phyloP scores from a whole-genome alignment of 2,329 filamentous ascomycete genomes.

The Cladophialophora chaetospira region DNA sequence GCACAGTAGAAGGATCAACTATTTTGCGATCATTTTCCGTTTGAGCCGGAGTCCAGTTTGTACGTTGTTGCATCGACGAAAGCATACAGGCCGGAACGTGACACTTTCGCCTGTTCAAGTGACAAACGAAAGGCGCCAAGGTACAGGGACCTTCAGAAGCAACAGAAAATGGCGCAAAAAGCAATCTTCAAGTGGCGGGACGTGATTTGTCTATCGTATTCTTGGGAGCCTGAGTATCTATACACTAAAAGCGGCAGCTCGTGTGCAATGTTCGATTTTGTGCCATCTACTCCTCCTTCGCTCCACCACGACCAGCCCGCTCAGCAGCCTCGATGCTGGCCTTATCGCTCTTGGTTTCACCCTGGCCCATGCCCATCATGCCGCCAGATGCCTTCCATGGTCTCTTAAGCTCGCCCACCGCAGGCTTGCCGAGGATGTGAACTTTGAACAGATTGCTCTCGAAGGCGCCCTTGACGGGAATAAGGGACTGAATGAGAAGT shows the following conservation, averaged over 20 bases:
- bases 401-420: slow-evolving; percentile 86
- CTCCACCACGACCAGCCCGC: slow-evolving; percentile 53
- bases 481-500: slow-evolving; percentile 96
- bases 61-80: slow-evolving; percentile 2
- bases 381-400: slow-evolving; percentile 88
- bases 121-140: background rate
- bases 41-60: slow-evolving; percentile 15
- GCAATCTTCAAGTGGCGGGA: background rate
- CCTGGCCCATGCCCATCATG: slow-evolving; percentile 72
- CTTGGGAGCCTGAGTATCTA: slow-evolving; percentile 6
- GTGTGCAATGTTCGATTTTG: background rate
- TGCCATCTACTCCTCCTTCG: slow-evolving; percentile 51
- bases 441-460: slow-evolving; percentile 97
- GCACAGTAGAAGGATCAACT: slow-evolving; percentile 22
- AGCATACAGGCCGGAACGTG: background rate
- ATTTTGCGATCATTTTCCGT: slow-evolving; percentile 21
- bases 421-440: slow-evolving; percentile 83
- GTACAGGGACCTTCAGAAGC: background rate
- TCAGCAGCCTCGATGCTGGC: slow-evolving; percentile 63
- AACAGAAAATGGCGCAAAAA: slow-evolving; percentile 3
- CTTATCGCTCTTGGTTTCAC: slow-evolving; percentile 85
- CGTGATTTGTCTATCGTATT: background rate
- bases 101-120: background rate
- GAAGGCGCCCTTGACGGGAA: slow-evolving; percentile 92
- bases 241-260: background rate